Base-by-base conservation (phyloP, 2,329 filamentous ascomycete genomes). In the Clonostachys chloroleuca region DNA sequence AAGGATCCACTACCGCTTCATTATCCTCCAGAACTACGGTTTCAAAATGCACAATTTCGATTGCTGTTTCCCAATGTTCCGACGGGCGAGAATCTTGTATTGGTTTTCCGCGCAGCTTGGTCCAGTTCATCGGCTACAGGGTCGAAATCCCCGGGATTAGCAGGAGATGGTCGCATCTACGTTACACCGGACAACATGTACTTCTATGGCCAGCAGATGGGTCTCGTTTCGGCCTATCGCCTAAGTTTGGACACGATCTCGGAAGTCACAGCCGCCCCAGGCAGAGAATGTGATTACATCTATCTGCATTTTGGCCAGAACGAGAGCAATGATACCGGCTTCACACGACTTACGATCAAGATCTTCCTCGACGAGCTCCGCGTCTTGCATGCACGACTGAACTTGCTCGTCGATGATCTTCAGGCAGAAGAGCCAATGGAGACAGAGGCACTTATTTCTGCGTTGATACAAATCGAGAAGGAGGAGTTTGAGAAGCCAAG, bases 181-280 rank as follows among this genome's bases (percentile, higher is more conserved):
- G 84, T 96, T 50, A 97, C 92, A 1, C 78, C 86, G 0, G 84
- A 86, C 51, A 87, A 92, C 53, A 84, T 99, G 63, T 97, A 95
- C 65, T 97, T 99, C 61, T 99, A 96, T 67, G 95, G 92, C 57
- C 88, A 97, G 59, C 89, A 96, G 60, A 84, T 96, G 63, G 94
- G 94, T 6, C 77, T 99, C 6, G 87, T 97, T 1, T 77, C 96
- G 35, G 88, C 92, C 2, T 92, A 91, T 44, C 81, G 81, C 14
- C 81, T 95, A 44, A 83, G 78, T 47, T 74, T 99, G 48, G 79
- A 84, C 47, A 83, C 80, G 43, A 89, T 99, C 48, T 83, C 83
- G 9, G 94, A 97, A 65, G 89, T 97, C 40, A 96, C 90, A 20
- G 89, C 89, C 36, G 90, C 90, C 3, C 86, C 90, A 12, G 94